A percentile compares a stretch with the other conserved stretches of the same genome.
Evolutionary conservation across 768 basidiomycete genomes (phyloP).

Genomic region (Harrya chromipes): DNA sequence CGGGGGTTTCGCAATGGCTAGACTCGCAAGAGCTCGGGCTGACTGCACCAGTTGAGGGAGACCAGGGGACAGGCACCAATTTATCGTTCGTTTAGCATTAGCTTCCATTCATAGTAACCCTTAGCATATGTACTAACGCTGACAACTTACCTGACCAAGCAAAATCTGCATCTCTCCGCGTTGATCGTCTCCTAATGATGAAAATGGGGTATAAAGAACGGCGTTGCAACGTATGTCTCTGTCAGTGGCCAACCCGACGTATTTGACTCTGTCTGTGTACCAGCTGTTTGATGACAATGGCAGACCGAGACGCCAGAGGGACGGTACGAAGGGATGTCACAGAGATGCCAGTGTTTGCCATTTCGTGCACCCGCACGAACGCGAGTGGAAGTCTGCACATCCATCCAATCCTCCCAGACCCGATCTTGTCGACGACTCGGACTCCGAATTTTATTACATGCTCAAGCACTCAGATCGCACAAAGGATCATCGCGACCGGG

Average conservation of each 20-base stretch:
- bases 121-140: conserved; percentile 15
- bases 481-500: conserved; percentile 10
- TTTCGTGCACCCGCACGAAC: conserved; percentile 33
- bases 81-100: background rate
- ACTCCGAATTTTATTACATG: conserved; percentile 23
- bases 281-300: conserved; percentile 32
- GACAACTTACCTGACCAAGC: background rate
- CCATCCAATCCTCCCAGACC: conserved; percentile 24
- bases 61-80: background rate
- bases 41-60: conserved; percentile 17
- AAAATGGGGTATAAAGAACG: conserved; percentile 11
- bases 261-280: conserved; percentile 3
- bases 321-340: conserved; percentile 21
- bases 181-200: background rate
- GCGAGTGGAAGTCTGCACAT: conserved; percentile 31
- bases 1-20: conserved; percentile 28
- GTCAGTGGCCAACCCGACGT: background rate
- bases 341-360: conserved; percentile 21
- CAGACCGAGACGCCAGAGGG: conserved; percentile 18
- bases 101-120: conserved; percentile 11
- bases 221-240: conserved; percentile 30
- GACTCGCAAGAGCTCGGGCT: conserved; percentile 27
- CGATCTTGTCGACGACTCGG: conserved; percentile 18
- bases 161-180: background rate
- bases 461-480: conserved; percentile 7